Evolutionary conservation across 768 basidiomycete species (phyloP), one percentile per base, ranked within the genome.

Genomic region (Lactarius hatsudake): DNA sequence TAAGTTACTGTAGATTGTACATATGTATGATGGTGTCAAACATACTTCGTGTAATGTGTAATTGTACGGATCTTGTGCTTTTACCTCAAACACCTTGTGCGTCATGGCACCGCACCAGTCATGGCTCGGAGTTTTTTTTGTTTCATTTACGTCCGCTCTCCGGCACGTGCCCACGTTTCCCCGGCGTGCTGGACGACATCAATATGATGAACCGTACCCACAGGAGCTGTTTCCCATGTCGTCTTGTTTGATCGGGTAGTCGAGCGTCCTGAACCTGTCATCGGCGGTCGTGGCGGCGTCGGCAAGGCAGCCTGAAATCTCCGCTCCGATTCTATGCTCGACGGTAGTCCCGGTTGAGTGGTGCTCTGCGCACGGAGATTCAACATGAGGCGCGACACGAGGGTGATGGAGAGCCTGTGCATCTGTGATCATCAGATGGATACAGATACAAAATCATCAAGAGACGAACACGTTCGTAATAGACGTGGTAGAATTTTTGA

Each of bases 301-400:
- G 61, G 61, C 28, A 63, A 28, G 23, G 28, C 62, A 30, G 51
- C 62, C 45, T 45, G 51, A 18, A 59, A 63, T 59, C 51, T 61
- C 51, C 62, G n/a, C 20, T 53, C 56, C 13, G 66, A 51, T 17
- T 67, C 66, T 12, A 67, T 32, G 9, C 48, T 28, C 7, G 34
- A 36, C 7, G 66, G 58, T 6, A 63, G 20, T 34, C 53, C 40
- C 3, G 42, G n/a, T 3, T 40, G 32, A 17, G 23, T 5, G 30
- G 53, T 5, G 34, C 55, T 43, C 20, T 32, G 58, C 38, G 58
- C 66, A 9, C 66, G 62, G 32, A 67, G 66, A 51, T 63, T 67
- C 42, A 67, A 55, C 62, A 67, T 56, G 60, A 67, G 66, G 38
- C 66, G 66, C 30, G 62, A 56, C 17, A 67, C 58, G 13, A 67